These are phyloP conservation scores for Lomentospora prolificans DNA, from an alignment of 2,329 filamentous ascomycete species.

Conservation along the genomic window DNA sequence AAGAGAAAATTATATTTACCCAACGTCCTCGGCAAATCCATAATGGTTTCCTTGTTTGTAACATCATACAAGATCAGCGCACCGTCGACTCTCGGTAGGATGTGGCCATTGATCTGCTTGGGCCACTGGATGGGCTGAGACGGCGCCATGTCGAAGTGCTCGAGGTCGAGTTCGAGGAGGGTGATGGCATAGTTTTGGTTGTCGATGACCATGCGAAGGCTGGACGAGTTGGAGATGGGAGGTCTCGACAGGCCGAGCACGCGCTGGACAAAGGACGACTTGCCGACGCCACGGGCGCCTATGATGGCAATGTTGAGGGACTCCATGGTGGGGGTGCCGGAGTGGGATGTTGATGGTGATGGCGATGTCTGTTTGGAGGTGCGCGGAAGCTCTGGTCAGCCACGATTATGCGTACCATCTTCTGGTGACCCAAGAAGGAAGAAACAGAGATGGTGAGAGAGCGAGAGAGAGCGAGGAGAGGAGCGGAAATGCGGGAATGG, in stretches of 20 bases:
- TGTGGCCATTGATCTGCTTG: slow-evolving; percentile 57
- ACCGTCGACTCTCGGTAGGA: slow-evolving; percentile 69
- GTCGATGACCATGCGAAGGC: slow-evolving; percentile 48
- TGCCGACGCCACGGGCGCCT: slow-evolving; percentile 56
- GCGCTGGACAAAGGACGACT: slow-evolving; percentile 58
- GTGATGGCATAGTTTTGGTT: slow-evolving; percentile 48
- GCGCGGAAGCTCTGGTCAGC: slow-evolving; percentile 3
- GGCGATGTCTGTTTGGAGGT: background rate
- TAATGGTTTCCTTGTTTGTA: slow-evolving; percentile 64
- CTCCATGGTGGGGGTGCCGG: slow-evolving; percentile 34
- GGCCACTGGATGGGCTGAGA: slow-evolving; percentile 55
- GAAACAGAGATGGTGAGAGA: background rate
- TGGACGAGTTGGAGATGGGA: slow-evolving; percentile 44
- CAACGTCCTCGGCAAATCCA: slow-evolving; percentile 63
- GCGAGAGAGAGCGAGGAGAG: background rate
- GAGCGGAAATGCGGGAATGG: background rate
- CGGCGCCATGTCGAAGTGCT: slow-evolving; percentile 52
- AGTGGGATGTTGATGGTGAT: background rate
- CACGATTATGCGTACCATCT: slow-evolving; percentile 1
- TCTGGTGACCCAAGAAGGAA: background rate
- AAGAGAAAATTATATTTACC: slow-evolving; percentile 47
- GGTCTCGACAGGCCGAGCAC: slow-evolving; percentile 45
- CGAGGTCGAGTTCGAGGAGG: slow-evolving; percentile 56
- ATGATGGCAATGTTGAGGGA: slow-evolving; percentile 57
- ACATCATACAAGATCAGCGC: slow-evolving; percentile 84